phyloP scores from a whole-genome alignment of 495 filamentous ascomycete genomes.

The Penicillium longicatenatum region DNA sequence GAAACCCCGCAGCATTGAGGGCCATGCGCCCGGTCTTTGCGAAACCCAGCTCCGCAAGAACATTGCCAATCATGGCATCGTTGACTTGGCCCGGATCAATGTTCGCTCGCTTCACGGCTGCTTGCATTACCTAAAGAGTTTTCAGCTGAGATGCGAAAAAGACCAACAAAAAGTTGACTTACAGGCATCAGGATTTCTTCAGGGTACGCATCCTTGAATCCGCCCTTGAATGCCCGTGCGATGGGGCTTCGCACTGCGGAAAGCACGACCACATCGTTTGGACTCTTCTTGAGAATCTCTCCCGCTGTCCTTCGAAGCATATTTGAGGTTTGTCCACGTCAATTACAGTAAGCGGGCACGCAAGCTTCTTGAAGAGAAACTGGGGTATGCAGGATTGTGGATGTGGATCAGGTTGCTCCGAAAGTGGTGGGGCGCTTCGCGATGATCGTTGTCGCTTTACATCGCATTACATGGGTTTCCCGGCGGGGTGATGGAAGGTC shows the following conservation, averaged over 20 bases:
- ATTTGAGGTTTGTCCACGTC: background rate
- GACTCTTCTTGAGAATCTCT: constrained; percentile 74
- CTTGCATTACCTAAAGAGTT: background rate
- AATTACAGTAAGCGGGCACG: background rate
- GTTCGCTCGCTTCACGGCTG: constrained; percentile 28
- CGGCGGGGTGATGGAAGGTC: background rate
- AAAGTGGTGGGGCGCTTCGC: background rate
- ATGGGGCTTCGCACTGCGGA: constrained; percentile 88
- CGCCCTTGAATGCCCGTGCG: constrained; percentile 77
- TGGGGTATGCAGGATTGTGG: background rate
- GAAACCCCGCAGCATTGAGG: constrained; percentile 76
- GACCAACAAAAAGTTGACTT: constrained; percentile 75
- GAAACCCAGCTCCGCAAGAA: constrained; percentile 86
- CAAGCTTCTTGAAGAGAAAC: background rate
- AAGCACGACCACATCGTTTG: constrained; percentile 86
- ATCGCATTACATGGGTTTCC: background rate
- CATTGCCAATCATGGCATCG: constrained; percentile 83
- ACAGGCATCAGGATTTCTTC: constrained; percentile 83
- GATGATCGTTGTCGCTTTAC: background rate
- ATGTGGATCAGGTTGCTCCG: background rate
- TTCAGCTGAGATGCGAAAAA: constrained; percentile 22
- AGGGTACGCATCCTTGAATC: constrained; percentile 87
- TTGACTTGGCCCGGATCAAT: constrained; percentile 73
- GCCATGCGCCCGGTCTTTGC: constrained; percentile 92
- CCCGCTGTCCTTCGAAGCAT: background rate